Evolutionary conservation across 768 basidiomycete species (phyloP), one percentile per base, ranked within the genome.

Genomic region (Phaeolepiota aurea): DNA sequence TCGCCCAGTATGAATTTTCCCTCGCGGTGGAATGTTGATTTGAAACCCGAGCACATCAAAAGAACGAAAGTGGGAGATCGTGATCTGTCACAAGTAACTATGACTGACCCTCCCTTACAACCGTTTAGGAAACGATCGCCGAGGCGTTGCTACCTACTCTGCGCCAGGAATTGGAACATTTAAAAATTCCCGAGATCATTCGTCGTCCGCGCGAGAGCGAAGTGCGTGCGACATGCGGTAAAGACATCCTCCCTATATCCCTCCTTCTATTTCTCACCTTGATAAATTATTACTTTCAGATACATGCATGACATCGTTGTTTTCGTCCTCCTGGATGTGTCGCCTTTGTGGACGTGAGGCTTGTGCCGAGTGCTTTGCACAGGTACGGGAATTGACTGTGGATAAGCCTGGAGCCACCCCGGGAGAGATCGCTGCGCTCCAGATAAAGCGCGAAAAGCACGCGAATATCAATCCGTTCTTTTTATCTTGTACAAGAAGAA

Each of bases 301-400:
- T 60, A 89, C 86, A 1, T 96, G 92, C 59, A 86, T 89, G 72
- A 92, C 89, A 3, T 93, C 91, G 10, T 79, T 94, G 43, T 94
- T 94, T 59, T 83, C 85, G 4, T 80, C 78, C 43, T 84, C 80
- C 20, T 94, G 87, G 79, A 86, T 93, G 76, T 94, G 91, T 56
- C 74, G 84, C n/a, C 55, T 77, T 28, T 97, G 93, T 57, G 93
- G 89, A 3, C 78, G 88, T 7, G 93, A 96, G 60, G 79, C 86
- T 5, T 97, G 93, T 55, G 69, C 79, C 1, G 85, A 88, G 44
- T 96, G 93, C 55, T 87, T 77, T 52, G 66, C 72, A 19, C 80
- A 77, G 48, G 77, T 93, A 39, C 61, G 65, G 41, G 76, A 79
- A 11, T 62, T 85, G 23, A 87, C 82, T 5, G 61, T 65, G 44